Evolutionary conservation across 768 basidiomycete genomes (phyloP).

Genomic region (Serpula lacrymans): DNA sequence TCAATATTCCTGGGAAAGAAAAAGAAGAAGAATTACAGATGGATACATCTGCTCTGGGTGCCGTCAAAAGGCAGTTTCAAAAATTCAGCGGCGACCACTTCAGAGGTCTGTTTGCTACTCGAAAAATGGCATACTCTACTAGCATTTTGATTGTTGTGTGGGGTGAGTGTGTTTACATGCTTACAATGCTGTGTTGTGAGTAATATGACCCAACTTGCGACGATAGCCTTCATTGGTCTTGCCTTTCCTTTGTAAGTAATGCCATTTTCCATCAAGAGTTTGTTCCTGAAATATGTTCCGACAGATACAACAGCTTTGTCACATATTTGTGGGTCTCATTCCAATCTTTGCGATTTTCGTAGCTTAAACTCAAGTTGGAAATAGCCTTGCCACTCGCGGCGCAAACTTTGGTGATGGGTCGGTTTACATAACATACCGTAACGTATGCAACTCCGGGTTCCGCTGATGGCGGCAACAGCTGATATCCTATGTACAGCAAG

Average conservation of each 20-base stretch:
- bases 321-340: conserved; percentile 43
- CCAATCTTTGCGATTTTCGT: background rate
- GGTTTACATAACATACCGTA: conserved; percentile 69
- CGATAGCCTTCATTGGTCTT: conserved; percentile 66
- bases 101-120: conserved; percentile 46
- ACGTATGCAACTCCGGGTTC: conserved; percentile 34
- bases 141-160: conserved; percentile 48
- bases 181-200: background rate
- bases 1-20: conserved; percentile 8
- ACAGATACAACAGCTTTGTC: conserved; percentile 49
- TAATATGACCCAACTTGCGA: background rate
- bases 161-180: conserved; percentile 34
- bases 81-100: conserved; percentile 42
- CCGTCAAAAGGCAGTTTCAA: conserved; percentile 36
- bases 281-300: background rate
- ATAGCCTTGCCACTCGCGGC: conserved; percentile 61
- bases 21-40: conserved; percentile 13
- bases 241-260: conserved; percentile 61
- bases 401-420: conserved; percentile 69
- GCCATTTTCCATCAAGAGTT: background rate
- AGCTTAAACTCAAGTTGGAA: conserved; percentile 5
- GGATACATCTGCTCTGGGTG: conserved; percentile 35
- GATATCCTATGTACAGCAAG: conserved; percentile 35
- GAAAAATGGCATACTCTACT: conserved; percentile 49
- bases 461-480: background rate